Percentiles rank a stretch among this genome's conserved stretches.
phyloP scores from a whole-genome alignment of 805 yeast genomes.

The Metschnikowia henanensis region DNA sequence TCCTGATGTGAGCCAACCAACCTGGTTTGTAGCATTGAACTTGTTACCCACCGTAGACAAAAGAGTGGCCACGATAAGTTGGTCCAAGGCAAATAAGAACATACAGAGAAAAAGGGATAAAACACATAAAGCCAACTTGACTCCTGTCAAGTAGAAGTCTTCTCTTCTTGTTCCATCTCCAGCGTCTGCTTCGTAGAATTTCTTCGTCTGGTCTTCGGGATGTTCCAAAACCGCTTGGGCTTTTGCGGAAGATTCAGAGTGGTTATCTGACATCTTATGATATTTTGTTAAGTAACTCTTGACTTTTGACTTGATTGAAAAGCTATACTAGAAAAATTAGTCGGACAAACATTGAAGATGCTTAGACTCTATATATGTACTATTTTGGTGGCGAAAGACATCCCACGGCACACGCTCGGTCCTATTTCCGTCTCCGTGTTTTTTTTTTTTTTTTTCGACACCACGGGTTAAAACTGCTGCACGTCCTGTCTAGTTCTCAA shows the following conservation, averaged over 20 bases:
- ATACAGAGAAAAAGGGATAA: conserved; percentile 29
- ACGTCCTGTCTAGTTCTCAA: not conserved
- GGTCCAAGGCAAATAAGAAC: conserved; percentile 39
- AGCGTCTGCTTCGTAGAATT: conserved; percentile 39
- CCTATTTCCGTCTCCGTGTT: not conserved
- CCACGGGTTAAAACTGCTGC: not conserved
- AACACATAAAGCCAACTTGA: conserved; percentile 25
- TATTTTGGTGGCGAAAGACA: not conserved
- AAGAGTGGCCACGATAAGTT: conserved; percentile 38
- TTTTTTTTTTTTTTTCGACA: not conserved
- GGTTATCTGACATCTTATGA: conserved; percentile 4
- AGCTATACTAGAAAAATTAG: too few relatives aligned
- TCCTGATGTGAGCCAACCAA: conserved; percentile 42
- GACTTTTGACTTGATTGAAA: too few relatives aligned
- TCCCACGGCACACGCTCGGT: not conserved
- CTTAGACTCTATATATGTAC: not conserved
- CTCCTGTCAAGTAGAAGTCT: conserved; percentile 37
- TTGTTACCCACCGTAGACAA: conserved; percentile 36
- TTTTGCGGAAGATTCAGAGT: not conserved
- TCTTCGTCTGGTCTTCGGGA: conserved; percentile 3
- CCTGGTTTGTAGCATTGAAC: conserved; percentile 31
- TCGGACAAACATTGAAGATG: too few relatives aligned
- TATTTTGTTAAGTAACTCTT: too few relatives aligned
- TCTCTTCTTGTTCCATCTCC: conserved; percentile 43
- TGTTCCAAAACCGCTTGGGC: conserved; percentile 5